phyloP scores from a whole-genome alignment of 2,329 filamentous ascomycete species.

The Exutisphaerella laricina region DNA sequence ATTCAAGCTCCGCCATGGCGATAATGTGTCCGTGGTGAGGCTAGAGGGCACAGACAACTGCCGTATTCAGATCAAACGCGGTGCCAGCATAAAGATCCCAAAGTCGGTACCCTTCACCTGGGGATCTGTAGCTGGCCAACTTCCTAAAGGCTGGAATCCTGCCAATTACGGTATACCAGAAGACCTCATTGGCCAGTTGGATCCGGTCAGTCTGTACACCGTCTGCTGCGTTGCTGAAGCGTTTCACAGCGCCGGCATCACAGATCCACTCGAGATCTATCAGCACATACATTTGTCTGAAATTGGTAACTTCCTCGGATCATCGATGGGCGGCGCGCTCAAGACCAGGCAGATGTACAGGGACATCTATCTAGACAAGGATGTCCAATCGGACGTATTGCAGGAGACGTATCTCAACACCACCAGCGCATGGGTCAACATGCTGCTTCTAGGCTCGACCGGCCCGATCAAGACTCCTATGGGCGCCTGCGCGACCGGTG shows the following conservation, averaged over 20 bases:
- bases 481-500: slow-evolving; percentile 92
- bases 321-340: slow-evolving; percentile 91
- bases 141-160: slow-evolving; percentile 95
- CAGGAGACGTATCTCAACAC: slow-evolving; percentile 99
- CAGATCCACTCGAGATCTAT: slow-evolving; percentile 99
- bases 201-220: slow-evolving; percentile 91
- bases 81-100: slow-evolving; percentile 87
- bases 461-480: slow-evolving; percentile 98
- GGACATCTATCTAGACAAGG: slow-evolving; percentile 93
- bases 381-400: slow-evolving; percentile 95
- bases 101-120: slow-evolving; percentile 97
- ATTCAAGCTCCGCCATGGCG: slow-evolving; percentile 94
- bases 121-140: slow-evolving; percentile 91
- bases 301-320: slow-evolving; percentile 96
- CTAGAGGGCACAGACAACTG: slow-evolving; percentile 88
- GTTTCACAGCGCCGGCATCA: slow-evolving; percentile 87
- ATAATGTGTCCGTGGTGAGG: slow-evolving; percentile 97
- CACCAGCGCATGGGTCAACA: slow-evolving; percentile 99
- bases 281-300: slow-evolving; percentile 98
- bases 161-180: slow-evolving; percentile 95
- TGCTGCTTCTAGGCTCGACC: slow-evolving; percentile 93
- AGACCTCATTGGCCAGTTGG: slow-evolving; percentile 95
- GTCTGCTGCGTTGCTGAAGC: slow-evolving; percentile 91
- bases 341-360: slow-evolving; percentile 98
- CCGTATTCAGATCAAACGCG: slow-evolving; percentile 93